Percentiles rank a stretch among this genome's conserved stretches.
phyloP scores from a whole-genome alignment of 1,284 basidiomycete species.

The Trichosporon faecale region DNA sequence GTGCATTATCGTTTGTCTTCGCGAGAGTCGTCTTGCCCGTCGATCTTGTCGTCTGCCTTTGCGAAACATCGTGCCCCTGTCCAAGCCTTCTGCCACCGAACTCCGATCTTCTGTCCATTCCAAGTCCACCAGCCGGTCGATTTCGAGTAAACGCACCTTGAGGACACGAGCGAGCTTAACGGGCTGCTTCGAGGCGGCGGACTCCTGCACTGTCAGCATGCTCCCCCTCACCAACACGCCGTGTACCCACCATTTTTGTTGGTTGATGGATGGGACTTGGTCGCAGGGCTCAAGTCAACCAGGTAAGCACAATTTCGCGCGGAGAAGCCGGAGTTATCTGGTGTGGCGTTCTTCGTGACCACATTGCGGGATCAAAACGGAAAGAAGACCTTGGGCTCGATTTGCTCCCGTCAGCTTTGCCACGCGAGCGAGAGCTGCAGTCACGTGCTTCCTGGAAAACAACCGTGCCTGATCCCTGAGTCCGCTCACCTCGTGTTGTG shows the following conservation, averaged over 20 bases:
- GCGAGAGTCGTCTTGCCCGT: background rate
- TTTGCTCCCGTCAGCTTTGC: background rate
- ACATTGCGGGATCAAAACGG: background rate
- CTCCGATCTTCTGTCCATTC: background rate
- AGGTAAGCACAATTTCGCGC: conserved; percentile 8
- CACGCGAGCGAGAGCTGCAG: background rate
- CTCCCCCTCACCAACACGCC: background rate
- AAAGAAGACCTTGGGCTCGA: background rate
- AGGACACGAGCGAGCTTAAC: conserved; percentile 95
- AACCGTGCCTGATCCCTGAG: conserved; percentile 6
- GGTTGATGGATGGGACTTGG: conserved; percentile 30
- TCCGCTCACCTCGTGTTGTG: conserved; percentile 6
- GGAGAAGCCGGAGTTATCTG: background rate
- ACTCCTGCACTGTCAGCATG: conserved; percentile 53
- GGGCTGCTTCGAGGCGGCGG: conserved; percentile 67
- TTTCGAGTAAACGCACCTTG: conserved; percentile 50
- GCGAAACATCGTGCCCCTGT: background rate
- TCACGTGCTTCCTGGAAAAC: background rate
- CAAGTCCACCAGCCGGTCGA: conserved; percentile 1
- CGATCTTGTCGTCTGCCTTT: background rate
- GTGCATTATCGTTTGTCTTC: background rate
- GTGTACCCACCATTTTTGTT: conserved; percentile 39
- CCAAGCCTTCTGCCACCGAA: background rate
- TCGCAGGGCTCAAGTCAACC: conserved; percentile 5
- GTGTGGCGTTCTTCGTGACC: background rate